Evolutionary conservation across 768 basidiomycete genomes (phyloP).

Genomic region (Lactarius tabidus): DNA sequence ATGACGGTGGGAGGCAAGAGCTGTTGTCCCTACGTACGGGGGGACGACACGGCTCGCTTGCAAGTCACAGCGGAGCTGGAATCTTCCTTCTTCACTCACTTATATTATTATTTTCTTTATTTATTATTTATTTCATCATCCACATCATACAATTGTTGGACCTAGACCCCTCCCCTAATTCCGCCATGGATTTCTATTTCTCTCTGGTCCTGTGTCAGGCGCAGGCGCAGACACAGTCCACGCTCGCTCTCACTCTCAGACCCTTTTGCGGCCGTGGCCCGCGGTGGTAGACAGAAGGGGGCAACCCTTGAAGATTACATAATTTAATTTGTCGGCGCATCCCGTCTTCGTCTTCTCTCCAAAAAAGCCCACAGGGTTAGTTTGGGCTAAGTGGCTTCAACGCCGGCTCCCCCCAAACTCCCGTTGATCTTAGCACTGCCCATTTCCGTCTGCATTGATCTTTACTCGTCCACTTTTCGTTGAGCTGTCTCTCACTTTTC

Average conservation of each 20-base stretch:
- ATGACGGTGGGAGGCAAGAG: slow-evolving; percentile 29
- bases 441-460: background rate
- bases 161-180: slow-evolving; percentile 6
- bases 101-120: slow-evolving; percentile 7
- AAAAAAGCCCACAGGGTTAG: background rate
- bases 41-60: slow-evolving; percentile 24
- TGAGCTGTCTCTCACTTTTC: background rate
- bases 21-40: slow-evolving; percentile 22
- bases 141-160: background rate
- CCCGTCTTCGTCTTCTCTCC: slow-evolving; percentile 11
- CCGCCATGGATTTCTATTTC: background rate
- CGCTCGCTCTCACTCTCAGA: background rate
- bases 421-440: slow-evolving; percentile 11
- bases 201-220: background rate
- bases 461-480: background rate
- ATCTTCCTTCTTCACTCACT: slow-evolving; percentile 5
- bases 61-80: slow-evolving; percentile 24
- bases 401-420: slow-evolving; percentile 1
- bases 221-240: background rate
- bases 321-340: slow-evolving; percentile 15
- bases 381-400: slow-evolving; percentile 1
- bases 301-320: slow-evolving; percentile 4
- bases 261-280: slow-evolving; percentile 9
- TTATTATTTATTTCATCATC: slow-evolving; percentile 1
- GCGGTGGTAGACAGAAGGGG: slow-evolving; percentile 6